Conservation (phyloP, 1,284 basidiomycete species). For the Cutaneotrichosporon mucoides region DNA sequence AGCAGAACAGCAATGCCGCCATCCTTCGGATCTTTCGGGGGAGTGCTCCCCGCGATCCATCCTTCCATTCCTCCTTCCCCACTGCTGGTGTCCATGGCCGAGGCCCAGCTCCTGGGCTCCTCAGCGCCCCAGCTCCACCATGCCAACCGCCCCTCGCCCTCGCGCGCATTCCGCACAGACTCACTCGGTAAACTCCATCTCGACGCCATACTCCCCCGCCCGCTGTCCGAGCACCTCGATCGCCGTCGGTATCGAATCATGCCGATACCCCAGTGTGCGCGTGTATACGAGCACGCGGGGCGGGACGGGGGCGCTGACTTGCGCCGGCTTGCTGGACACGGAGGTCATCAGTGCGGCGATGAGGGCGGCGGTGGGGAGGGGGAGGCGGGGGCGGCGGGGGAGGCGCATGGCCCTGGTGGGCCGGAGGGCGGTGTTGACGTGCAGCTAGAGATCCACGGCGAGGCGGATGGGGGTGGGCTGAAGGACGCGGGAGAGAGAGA, state of each 20-base stretch:
- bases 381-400: not conserved
- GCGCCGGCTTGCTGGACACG: not conserved
- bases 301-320: not conserved
- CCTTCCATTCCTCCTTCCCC: no score
- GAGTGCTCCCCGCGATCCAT: no score
- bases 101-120: no score
- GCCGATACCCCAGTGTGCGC: slow-evolving; percentile 52
- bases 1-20: no score
- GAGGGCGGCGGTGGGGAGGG: not conserved
- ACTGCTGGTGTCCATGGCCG: no score
- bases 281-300: slow-evolving; percentile 42
- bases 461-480: no score
- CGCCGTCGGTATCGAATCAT: slow-evolving; percentile 74
- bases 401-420: not conserved
- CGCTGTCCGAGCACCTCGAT: slow-evolving; percentile 55
- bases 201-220: slow-evolving; percentile 49
- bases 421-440: no score
- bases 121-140: no score
- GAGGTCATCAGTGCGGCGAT: not conserved
- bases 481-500: no score
- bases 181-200: slow-evolving; percentile 62
- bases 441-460: no score
- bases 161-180: not conserved
- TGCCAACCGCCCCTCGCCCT: no score
- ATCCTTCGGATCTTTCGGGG: no score